Evolutionary conservation across 352 stramenopile species (phyloP).

Genomic region (Globisporangium ultimum): DNA sequence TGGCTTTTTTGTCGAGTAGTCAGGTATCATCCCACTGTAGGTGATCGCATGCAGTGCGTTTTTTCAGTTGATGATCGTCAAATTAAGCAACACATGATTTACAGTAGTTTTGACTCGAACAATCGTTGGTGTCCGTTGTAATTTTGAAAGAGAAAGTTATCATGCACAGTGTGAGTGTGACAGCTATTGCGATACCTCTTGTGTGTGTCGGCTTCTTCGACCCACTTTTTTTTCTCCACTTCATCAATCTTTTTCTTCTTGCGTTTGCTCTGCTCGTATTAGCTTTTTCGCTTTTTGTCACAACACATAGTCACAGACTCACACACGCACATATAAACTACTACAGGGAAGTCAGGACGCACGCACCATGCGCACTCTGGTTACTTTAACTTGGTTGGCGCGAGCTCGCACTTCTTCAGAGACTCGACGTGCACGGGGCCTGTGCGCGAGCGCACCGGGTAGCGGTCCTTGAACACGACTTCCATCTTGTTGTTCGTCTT

Average conservation of each 20-base stretch:
- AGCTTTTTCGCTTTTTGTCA: not conserved
- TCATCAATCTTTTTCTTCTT: not conserved
- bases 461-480: conserved; percentile 67
- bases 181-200: no score
- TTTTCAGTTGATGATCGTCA: no score
- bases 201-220: not conserved
- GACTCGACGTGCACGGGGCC: conserved; percentile 61
- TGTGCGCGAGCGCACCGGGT: conserved; percentile 45
- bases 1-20: no score
- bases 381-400: conserved; percentile 20
- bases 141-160: no score
- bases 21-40: no score
- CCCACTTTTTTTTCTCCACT: not conserved
- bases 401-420: conserved; percentile 46
- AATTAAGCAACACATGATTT: no score
- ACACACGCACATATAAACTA: conserved; percentile 2
- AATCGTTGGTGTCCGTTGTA: no score
- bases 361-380: not conserved
- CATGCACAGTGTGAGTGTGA: no score
- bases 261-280: not conserved
- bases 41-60: no score
- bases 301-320: not conserved
- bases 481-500: conserved; percentile 78
- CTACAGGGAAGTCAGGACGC: not conserved
- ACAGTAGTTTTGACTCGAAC: no score